Conservation (phyloP, 2,329 filamentous ascomycete species). For the Aspergillus tamarii region DNA sequence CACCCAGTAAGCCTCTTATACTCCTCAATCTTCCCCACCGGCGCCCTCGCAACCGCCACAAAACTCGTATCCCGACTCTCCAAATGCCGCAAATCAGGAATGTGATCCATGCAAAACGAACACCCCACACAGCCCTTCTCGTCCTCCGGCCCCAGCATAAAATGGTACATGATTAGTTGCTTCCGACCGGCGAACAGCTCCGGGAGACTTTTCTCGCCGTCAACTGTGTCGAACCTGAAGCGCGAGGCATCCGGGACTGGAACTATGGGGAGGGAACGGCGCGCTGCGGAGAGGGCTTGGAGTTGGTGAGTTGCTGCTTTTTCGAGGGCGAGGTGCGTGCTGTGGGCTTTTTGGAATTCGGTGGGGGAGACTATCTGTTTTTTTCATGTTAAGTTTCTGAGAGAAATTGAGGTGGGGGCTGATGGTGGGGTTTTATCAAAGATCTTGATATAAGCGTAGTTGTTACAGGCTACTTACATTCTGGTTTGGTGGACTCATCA, state of each 20-base stretch:
- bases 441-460: too few species aligned
- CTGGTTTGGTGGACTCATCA: background rate
- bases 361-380: slow-evolving; percentile 5
- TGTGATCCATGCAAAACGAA: slow-evolving; percentile 42
- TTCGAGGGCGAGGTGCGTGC: slow-evolving; percentile 16
- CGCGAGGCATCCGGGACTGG: slow-evolving; percentile 41
- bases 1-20: slow-evolving; percentile 46
- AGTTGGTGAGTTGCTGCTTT: slow-evolving; percentile 20
- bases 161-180: slow-evolving; percentile 47
- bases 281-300: slow-evolving; percentile 31
- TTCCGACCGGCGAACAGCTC: slow-evolving; percentile 32
- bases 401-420: too few species aligned
- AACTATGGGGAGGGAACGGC: slow-evolving; percentile 46
- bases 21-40: slow-evolving; percentile 20
- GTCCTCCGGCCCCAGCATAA: slow-evolving; percentile 48
- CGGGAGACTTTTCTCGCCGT: slow-evolving; percentile 24
- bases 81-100: slow-evolving; percentile 34
- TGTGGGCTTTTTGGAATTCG: slow-evolving; percentile 16
- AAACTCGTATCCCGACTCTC: slow-evolving; percentile 6
- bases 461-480: background rate
- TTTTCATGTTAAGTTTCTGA: too few species aligned
- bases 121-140: slow-evolving; percentile 45
- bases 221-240: slow-evolving; percentile 36
- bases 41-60: slow-evolving; percentile 4
- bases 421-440: too few species aligned